phyloP scores from a whole-genome alignment of 2,329 filamentous ascomycete genomes.

The Alternaria alternata region DNA sequence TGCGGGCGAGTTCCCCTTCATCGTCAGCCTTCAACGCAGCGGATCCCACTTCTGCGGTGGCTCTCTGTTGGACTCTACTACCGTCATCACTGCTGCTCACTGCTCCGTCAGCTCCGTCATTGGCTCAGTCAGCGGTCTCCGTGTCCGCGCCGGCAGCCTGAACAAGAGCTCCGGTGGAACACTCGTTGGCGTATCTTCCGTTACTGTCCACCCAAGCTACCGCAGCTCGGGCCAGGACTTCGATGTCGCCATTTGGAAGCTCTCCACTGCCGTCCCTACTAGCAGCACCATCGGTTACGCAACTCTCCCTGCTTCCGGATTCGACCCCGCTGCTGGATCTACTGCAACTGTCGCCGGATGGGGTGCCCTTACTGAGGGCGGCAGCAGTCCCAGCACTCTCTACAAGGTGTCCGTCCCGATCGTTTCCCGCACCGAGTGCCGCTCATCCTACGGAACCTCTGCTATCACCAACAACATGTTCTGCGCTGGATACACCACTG shows the following conservation, averaged over 20 bases:
- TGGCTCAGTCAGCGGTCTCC: conserved; percentile 14
- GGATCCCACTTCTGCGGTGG: conserved; percentile 42
- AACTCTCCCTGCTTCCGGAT: conserved; percentile 28
- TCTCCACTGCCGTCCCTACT: conserved; percentile 31
- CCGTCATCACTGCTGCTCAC: conserved; percentile 41
- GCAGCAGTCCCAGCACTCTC: conserved; percentile 23
- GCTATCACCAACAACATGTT: conserved; percentile 37
- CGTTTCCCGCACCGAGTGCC: conserved; percentile 36
- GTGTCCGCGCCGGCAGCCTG: conserved; percentile 33
- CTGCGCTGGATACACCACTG: conserved; percentile 34
- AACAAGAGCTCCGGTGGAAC: conserved; percentile 32
- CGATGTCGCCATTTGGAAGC: conserved; percentile 40
- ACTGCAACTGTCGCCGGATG: conserved; percentile 37
- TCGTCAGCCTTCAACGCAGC: conserved; percentile 31
- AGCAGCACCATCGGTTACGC: conserved; percentile 37
- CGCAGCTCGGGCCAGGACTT: conserved; percentile 20
- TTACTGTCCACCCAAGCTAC: conserved; percentile 35
- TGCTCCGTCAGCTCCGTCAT: conserved; percentile 31
- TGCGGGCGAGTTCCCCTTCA: conserved; percentile 41
- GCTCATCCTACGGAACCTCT: conserved; percentile 25
- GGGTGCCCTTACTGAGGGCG: conserved; percentile 26
- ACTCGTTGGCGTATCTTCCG: conserved; percentile 25
- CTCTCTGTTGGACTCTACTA: conserved; percentile 37
- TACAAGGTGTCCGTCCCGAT: conserved; percentile 42
- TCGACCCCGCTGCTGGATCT: conserved; percentile 33